phyloP scores from a whole-genome alignment of 805 yeast species.

The Yamadazyma kitorensis region DNA sequence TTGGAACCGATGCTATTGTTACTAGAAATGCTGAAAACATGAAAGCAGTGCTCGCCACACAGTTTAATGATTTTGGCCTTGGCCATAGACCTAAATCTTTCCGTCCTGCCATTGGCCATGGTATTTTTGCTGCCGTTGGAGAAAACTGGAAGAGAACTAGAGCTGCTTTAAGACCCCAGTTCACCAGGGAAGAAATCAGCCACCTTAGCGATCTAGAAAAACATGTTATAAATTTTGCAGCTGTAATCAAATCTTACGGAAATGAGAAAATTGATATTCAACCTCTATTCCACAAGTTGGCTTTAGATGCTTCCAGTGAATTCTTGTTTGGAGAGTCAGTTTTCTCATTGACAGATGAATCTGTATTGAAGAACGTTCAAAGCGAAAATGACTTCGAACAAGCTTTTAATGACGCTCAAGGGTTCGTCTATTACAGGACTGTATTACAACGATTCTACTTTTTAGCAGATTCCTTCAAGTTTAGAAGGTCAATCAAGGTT shows the following conservation, averaged over 20 bases:
- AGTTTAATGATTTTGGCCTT: slow-evolving; percentile 29
- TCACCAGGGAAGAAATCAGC: slow-evolving; percentile 30
- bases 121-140: slow-evolving; percentile 33
- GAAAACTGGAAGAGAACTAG: slow-evolving; percentile 34
- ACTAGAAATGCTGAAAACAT: slow-evolving; percentile 34
- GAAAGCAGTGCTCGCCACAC: slow-evolving; percentile 32
- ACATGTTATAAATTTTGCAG: slow-evolving; percentile 21
- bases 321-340: slow-evolving; percentile 36
- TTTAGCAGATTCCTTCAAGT: slow-evolving; percentile 22
- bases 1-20: slow-evolving; percentile 17
- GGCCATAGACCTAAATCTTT: slow-evolving; percentile 26
- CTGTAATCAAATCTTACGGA: slow-evolving; percentile 15
- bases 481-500: slow-evolving; percentile 24
- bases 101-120: slow-evolving; percentile 29
- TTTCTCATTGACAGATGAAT: not conserved
- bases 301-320: slow-evolving; percentile 37
- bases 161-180: slow-evolving; percentile 34
- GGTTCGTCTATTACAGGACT: slow-evolving; percentile 22
- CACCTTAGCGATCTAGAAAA: slow-evolving; percentile 28
- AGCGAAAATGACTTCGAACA: slow-evolving; percentile 7
- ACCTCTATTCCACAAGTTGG: slow-evolving; percentile 28
- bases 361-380: slow-evolving; percentile 14
- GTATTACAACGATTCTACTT: slow-evolving; percentile 25
- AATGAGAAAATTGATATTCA: slow-evolving; percentile 26
- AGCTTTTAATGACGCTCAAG: slow-evolving; percentile 31